Evolutionary conservation across 2,329 filamentous ascomycete species (phyloP), one percentile per base, ranked within the genome.

Genomic region (Colletotrichum lindemuthianum): DNA sequence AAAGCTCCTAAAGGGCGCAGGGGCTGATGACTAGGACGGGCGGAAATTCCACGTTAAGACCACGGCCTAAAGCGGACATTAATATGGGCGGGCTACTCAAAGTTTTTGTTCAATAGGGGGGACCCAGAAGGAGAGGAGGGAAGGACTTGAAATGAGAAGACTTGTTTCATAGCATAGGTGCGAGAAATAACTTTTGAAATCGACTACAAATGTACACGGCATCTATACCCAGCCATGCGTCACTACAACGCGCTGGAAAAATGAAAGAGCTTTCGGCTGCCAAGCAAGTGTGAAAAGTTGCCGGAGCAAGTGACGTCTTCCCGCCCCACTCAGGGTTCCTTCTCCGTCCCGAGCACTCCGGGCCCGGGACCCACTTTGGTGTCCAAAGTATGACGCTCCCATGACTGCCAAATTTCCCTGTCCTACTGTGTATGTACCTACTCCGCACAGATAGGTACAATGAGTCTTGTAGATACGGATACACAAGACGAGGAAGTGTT

Each of bases 331-430:
- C 32, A 6, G 45, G 39, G 45, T 33, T 32, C 16, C 45, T 50
- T 43, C 34, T 41, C 55, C 45, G 55, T 36, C 45, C 55, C 55
- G 55, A 58, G 55, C 45, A 39, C 55, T 58, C 55, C 55, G 55
- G 55, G 24, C 37, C 55, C 55, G 55, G 50, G 45, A 34, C 32
- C 47, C 55, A 41, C 24, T 43, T n/a, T 58, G 9, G n/a, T 58
- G 55, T 50, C 34, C 45, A 58, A 58, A 47, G 37, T 58, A 58
- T 58, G 55, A 58, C 55, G 55, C 45, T n/a, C 55, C 55, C 55
- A 58, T 58, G 55, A 58, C 55, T 41, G n/a, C 50, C 55, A 36
- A 50, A 58, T 50, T 50, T 58, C 53, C 50, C 55, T 45, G 41
- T 12, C 43, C 50, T 32, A 50, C 45, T 43, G 24, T 15, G 45